Base-by-base conservation (phyloP, 2,329 filamentous ascomycete species). In the Coniochaeta hoffmannii region DNA sequence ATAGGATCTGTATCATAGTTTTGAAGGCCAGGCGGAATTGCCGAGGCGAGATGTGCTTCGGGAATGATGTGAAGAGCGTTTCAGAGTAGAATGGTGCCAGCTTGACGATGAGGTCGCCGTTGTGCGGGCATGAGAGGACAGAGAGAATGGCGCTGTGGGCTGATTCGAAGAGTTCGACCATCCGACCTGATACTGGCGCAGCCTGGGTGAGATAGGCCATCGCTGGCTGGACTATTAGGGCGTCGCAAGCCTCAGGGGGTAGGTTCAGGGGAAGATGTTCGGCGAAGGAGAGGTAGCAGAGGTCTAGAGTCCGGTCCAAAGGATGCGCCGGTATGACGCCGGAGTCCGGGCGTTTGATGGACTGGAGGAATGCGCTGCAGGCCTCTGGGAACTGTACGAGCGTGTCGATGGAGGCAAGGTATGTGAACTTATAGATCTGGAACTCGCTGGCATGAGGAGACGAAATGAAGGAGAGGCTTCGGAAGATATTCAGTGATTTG, bases 21-120 rank as follows among this genome's bases (percentile, higher is more conserved):
- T 87, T 89, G 76, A 96, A 92, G 11, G 91, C 92, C 10, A 96
- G 77, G 30, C 91, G 83, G 74, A 97, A 96, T 68, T 97, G 92
- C 15, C 91, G 84, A 1, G 89, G 79, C 0, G 89, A 92, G 19
- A 96, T 83, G 57, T 87, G 87, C 1, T 76, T 68, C 0, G 92
- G 91, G 69, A 96, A 96, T 1, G 90, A 86, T 19, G 81, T 77
- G 65, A 96, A 89, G 0, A 96, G 78, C 14, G 86, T 85, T 62
- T 92, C 86, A 60, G 95, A 85, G 70, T 97, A 96, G 65, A 89
- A 89, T 0, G 90, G 89, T 1, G 92, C 78, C 54, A 94, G 81
- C 59, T 81, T 79, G 9, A 85, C 80, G 15, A 89, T 86, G 22
- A 95, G 73, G 15, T 81, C 72, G 17, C 86, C 83, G 62, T 91